phyloP scores from a whole-genome alignment of 2,329 filamentous ascomycete species.

The Trichoderma sp. region DNA sequence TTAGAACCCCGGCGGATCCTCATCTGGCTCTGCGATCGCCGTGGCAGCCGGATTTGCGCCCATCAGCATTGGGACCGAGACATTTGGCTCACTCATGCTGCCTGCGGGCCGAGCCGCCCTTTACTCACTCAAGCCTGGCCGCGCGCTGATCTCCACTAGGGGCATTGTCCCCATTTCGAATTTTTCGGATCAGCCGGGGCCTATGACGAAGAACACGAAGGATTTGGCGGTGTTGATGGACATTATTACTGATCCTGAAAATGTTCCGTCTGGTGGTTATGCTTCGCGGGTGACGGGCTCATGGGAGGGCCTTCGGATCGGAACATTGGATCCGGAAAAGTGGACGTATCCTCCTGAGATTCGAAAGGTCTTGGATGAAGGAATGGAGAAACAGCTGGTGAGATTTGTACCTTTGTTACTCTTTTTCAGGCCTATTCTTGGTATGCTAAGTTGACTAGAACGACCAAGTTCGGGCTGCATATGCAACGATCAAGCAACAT shows the following conservation, averaged over 20 bases:
- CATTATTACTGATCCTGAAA: background rate
- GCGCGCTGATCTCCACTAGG: constrained; percentile 3
- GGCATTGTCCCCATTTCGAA: constrained; percentile 17
- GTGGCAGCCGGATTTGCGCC: constrained; percentile 52
- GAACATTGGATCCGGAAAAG: constrained; percentile 18
- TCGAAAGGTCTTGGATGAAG: background rate
- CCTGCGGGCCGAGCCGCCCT: constrained; percentile 19
- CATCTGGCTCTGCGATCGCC: constrained; percentile 52
- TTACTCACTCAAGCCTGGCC: constrained; percentile 21
- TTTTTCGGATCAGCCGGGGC: constrained; percentile 17
- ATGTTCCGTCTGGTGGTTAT: constrained; percentile 13
- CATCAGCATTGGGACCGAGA: constrained; percentile 57
- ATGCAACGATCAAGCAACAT: constrained; percentile 8
- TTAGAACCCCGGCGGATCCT: constrained; percentile 47
- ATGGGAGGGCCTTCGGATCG: constrained; percentile 19
- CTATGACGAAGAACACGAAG: constrained; percentile 14
- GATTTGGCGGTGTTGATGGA: constrained; percentile 21
- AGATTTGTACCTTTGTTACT: background rate
- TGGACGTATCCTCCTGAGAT: constrained; percentile 14
- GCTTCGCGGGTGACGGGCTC: constrained; percentile 11
- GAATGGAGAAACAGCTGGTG: constrained; percentile 10
- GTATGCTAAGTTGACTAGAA: background rate
- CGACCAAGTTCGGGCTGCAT: background rate
- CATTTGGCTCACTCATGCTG: constrained; percentile 42
- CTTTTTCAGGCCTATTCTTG: background rate